Evolutionary conservation across 768 basidiomycete species (phyloP).

Genomic region (Dioszegia aurantiaca): DNA sequence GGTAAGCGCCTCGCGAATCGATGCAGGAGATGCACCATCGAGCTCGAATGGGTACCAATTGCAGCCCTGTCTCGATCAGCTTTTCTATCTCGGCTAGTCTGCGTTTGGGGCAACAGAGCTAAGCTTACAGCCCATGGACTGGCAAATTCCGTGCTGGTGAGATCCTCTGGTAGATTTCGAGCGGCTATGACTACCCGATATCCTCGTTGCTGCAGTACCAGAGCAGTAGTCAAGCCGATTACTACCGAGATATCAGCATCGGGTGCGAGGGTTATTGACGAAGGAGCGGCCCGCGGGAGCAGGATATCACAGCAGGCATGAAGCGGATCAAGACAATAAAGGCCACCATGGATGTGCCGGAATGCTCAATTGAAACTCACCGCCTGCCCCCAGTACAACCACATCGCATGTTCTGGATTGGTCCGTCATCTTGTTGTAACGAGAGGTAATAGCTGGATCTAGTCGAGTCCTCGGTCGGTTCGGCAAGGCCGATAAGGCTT

Average conservation of each 20-base stretch:
- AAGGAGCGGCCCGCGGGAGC: no score
- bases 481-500: no score
- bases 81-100: background rate
- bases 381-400: conserved; percentile 49
- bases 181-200: conserved; percentile 45
- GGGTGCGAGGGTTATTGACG: no score
- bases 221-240: conserved; percentile 49
- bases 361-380: conserved; percentile 14
- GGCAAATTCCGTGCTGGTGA: conserved; percentile 42
- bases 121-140: conserved; percentile 52
- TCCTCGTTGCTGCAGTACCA: conserved; percentile 39
- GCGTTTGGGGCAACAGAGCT: background rate
- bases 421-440: no score
- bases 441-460: no score
- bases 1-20: conserved; percentile 34
- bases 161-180: conserved; percentile 51
- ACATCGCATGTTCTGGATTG: conserved; percentile 24
- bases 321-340: background rate
- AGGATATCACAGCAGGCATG: background rate
- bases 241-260: conserved; percentile 33
- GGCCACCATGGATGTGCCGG: no score
- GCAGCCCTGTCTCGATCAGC: conserved; percentile 37
- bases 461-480: no score
- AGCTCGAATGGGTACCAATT: conserved; percentile 48
- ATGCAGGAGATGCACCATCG: conserved; percentile 15